Evolutionary conservation across 208 protist genomes (phyloP).

Genomic region (Crithidia mellificae): DNA sequence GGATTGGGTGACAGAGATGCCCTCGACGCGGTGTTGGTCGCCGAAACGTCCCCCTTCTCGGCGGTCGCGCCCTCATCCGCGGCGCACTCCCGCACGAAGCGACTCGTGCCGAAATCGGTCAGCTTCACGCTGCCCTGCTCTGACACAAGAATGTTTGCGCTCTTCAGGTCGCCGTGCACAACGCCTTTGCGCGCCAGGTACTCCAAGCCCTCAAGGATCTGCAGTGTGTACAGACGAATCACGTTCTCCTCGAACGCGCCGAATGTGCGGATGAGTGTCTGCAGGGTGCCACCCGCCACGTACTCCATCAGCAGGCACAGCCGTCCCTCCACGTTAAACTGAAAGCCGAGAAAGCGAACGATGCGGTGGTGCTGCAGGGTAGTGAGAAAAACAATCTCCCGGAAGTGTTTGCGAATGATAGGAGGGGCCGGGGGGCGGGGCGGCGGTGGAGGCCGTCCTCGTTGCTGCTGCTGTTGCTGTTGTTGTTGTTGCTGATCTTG

Average conservation of each 20-base stretch:
- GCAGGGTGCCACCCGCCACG: conserved; percentile 84
- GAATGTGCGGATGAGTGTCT: conserved; percentile 83
- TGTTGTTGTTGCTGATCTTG: conserved; percentile 1
- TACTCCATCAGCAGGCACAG: conserved; percentile 91
- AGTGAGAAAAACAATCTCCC: conserved; percentile 79
- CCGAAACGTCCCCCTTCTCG: neutral
- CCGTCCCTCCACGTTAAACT: conserved; percentile 40
- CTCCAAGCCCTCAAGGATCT: conserved; percentile 85
- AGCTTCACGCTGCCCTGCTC: conserved; percentile 85
- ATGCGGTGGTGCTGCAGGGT: conserved; percentile 78
- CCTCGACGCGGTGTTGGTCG: neutral
- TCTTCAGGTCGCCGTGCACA: conserved; percentile 89
- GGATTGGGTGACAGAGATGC: neutral
- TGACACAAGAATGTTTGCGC: conserved; percentile 83
- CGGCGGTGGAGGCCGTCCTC: neutral
- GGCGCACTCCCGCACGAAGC: conserved; percentile 34
- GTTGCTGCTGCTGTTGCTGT: neutral
- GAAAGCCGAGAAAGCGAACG: conserved; percentile 83
- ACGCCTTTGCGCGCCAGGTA: conserved; percentile 71
- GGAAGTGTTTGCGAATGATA: conserved; percentile 46
- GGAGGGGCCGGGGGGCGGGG: conserved; percentile 15
- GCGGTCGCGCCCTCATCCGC: conserved; percentile 1
- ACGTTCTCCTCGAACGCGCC: conserved; percentile 85
- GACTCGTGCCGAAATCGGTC: conserved; percentile 91
- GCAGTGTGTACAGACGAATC: conserved; percentile 80